Percentiles rank a stretch among this genome's conserved stretches.
phyloP scores from a whole-genome alignment of 257 asterid species.

The Petunia secreta region DNA sequence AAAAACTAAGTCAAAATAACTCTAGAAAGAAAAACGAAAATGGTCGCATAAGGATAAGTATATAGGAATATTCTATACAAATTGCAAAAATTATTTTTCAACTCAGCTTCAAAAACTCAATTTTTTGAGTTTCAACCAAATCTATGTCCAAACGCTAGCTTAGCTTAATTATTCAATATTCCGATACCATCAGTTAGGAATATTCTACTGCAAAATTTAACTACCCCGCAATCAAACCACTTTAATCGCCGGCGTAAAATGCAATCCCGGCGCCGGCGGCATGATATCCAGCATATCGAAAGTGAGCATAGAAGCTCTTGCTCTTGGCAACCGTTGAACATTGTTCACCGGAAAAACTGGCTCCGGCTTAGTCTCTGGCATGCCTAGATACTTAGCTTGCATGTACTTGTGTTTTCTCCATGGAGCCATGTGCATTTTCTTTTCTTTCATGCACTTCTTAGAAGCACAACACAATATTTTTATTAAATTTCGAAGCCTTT shows the following conservation, averaged over 20 bases:
- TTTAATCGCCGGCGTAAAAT: constrained; percentile 27
- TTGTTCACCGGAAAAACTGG: neutral
- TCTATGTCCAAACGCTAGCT: neutral
- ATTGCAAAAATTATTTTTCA: too few relatives aligned
- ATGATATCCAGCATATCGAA: constrained; percentile 34
- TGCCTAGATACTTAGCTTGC: constrained; percentile 52
- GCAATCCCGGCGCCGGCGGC: constrained; percentile 1
- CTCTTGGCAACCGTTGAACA: neutral
- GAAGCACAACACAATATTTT: constrained; percentile 50
- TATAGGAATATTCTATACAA: too few relatives aligned
- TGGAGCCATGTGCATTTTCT: constrained; percentile 50
- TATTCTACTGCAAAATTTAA: neutral
- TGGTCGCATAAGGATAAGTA: too few relatives aligned
- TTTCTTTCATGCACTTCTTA: constrained; percentile 45
- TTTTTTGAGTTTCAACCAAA: too few relatives aligned
- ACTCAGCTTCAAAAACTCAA: too few relatives aligned
- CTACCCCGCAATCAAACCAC: neutral
- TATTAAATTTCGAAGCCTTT: constrained; percentile 33
- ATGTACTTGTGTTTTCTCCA: constrained; percentile 55
- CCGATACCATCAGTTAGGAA: neutral
- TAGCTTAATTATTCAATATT: neutral
- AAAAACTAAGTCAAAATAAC: too few relatives aligned
- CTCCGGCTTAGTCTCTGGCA: constrained; percentile 26
- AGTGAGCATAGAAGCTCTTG: constrained; percentile 39
- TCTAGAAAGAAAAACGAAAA: too few relatives aligned